Base-by-base conservation (phyloP, 768 basidiomycete genomes). In the Calocybe cyanea region DNA sequence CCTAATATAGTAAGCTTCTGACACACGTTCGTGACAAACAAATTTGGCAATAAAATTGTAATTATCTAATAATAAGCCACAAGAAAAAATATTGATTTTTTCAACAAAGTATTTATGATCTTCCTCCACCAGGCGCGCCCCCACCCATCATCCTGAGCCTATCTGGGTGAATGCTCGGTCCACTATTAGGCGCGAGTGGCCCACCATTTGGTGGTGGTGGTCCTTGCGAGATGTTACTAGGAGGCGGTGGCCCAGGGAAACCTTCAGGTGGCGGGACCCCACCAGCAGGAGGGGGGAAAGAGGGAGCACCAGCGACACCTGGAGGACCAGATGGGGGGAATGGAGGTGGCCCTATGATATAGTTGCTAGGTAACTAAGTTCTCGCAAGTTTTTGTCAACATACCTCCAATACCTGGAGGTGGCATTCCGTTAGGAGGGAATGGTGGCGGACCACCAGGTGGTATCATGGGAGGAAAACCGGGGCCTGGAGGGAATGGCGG, bases 81-180 rank as follows among this genome's bases (percentile, higher is more conserved):
- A 28, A 5, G 25, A 28, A 28, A n/a, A n/a, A 6, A 28, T 28
- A 5, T 28, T 13, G 20, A 37, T 42, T 7, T 41, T 37, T 37
- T 43, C 25, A 37, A 21, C 13, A 41, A 33, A 25, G 21, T 44
- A 11, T 10, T 41, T 36, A 24, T 54, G 31, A 59, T 49, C 63
- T 59, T 41, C 61, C 25, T 6, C 25, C n/a, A n/a, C n/a, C n/a
- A n/a, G n/a, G n/a, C n/a, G n/a, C n/a, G n/a, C n/a, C n/a, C n/a
- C n/a, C 63, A 42, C 63, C 75, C 83, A 92, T 80, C 88, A 92
- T 90, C 48, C 87, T 75, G 63, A 87, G 56, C 48, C 89, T 77
- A 64, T 92, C 89, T 8, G 89, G 89, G 61, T 92, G 89, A 53
- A 92, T 90, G n/a, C 73, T 80, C 34, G 84, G 81, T 15, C 76